Conservation (phyloP, 352 stramenopile genomes). For the Pythium chondricola region DNA sequence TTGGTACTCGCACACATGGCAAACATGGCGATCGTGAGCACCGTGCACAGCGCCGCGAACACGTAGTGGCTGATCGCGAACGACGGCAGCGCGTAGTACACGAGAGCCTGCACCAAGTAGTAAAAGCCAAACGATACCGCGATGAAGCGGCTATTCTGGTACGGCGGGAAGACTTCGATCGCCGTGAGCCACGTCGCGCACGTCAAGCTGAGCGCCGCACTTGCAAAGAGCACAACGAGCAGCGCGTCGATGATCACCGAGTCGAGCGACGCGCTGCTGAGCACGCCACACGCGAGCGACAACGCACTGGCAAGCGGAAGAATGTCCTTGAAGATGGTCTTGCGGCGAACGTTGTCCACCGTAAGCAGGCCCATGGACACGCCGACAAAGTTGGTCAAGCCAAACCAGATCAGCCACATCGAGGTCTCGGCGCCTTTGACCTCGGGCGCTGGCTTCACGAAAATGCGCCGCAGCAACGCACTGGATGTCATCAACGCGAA, state of each 20-base stretch:
- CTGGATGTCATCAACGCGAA: conserved; percentile 71
- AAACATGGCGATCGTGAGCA: conserved; percentile 78
- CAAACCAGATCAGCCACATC: conserved; percentile 77
- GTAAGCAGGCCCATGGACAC: conserved; percentile 63
- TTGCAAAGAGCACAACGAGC: conserved; percentile 65
- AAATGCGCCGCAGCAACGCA: conserved; percentile 54
- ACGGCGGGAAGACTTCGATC: conserved; percentile 80
- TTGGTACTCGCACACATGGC: conserved; percentile 73
- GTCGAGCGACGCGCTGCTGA: conserved; percentile 42
- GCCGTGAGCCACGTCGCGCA: conserved; percentile 78
- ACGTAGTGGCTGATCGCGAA: conserved; percentile 74
- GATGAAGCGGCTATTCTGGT: conserved; percentile 65
- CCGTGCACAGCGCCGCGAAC: conserved; percentile 56
- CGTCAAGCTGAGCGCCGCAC: conserved; percentile 58
- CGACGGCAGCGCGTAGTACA: conserved; percentile 59
- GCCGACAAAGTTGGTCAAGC: conserved; percentile 65
- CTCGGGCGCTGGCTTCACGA: conserved; percentile 40
- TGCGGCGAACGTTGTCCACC: conserved; percentile 80
- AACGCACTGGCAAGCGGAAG: conserved; percentile 60
- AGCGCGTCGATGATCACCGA: conserved; percentile 40
- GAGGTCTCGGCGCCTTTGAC: conserved; percentile 52
- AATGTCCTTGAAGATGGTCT: conserved; percentile 87
- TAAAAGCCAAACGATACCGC: conserved; percentile 69
- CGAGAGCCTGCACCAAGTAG: conserved; percentile 59
- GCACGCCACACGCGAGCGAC: conserved; percentile 47